These are phyloP conservation scores for Botryosphaeria dothidea DNA, from an alignment of 2,329 filamentous ascomycete genomes.

Conservation along the genomic window DNA sequence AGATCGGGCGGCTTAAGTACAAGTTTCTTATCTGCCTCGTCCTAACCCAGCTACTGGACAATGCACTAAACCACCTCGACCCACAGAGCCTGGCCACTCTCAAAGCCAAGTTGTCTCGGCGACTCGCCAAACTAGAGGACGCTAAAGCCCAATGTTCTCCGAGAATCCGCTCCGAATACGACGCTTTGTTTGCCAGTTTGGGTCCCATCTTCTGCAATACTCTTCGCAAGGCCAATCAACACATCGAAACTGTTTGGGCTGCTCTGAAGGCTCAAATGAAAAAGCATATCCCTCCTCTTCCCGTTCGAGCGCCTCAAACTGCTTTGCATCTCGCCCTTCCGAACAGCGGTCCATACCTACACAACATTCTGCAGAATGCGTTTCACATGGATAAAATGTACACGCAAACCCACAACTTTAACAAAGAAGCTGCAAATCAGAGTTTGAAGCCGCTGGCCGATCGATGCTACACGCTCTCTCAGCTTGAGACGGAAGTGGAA, in stretches of 20 bases:
- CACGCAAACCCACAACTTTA: neutral
- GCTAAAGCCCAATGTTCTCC: slow-evolving; percentile 32
- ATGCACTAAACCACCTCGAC: slow-evolving; percentile 31
- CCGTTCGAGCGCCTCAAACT: slow-evolving; percentile 30
- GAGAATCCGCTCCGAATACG: slow-evolving; percentile 23
- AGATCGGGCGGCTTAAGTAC: slow-evolving; percentile 53
- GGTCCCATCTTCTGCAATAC: slow-evolving; percentile 23
- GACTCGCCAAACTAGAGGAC: slow-evolving; percentile 59
- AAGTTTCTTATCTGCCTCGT: slow-evolving; percentile 59
- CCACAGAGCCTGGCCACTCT: slow-evolving; percentile 44
- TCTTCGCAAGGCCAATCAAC: slow-evolving; percentile 22
- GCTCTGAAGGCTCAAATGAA: slow-evolving; percentile 25
- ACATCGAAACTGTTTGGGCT: slow-evolving; percentile 28
- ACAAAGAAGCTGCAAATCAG: neutral
- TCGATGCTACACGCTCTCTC: neutral
- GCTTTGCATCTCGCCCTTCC: neutral
- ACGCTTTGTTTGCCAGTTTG: slow-evolving; percentile 31
- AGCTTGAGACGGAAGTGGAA: neutral
- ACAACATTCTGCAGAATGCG: neutral
- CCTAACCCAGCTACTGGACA: slow-evolving; percentile 49
- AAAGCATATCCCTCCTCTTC: slow-evolving; percentile 47
- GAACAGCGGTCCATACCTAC: neutral
- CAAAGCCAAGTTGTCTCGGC: slow-evolving; percentile 56
- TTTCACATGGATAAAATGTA: neutral
- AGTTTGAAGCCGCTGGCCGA: neutral